These are phyloP conservation scores for Rosa rugosa DNA, from an alignment of 306 rosid species.

Conservation along the genomic window DNA sequence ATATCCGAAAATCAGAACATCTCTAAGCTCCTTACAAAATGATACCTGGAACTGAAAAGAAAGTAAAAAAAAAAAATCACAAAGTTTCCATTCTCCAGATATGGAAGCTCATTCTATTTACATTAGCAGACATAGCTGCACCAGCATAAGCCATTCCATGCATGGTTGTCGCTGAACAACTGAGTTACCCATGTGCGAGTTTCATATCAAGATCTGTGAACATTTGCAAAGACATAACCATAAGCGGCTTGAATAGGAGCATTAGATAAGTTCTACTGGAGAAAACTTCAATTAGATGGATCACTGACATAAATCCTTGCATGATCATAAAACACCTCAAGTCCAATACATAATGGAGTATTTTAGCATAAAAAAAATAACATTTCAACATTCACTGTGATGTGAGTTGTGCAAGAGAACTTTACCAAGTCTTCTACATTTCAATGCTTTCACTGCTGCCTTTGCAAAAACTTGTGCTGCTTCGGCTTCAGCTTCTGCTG, in stretches of 20 bases:
- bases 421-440: slow-evolving; percentile 56
- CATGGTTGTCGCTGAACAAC: slow-evolving; percentile 21
- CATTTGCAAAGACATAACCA: slow-evolving; percentile 26
- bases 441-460: slow-evolving; percentile 86
- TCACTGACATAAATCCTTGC: background rate
- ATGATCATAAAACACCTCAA: background rate
- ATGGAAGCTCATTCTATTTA: slow-evolving; percentile 59
- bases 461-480: slow-evolving; percentile 88
- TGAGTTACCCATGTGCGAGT: slow-evolving; percentile 30
- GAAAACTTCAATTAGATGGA: background rate
- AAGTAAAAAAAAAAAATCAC: slow-evolving; percentile 20
- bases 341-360: background rate
- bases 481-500: slow-evolving; percentile 93
- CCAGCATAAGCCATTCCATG: slow-evolving; percentile 23
- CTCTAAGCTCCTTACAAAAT: slow-evolving; percentile 19
- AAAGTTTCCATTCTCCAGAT: slow-evolving; percentile 40
- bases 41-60: slow-evolving; percentile 10
- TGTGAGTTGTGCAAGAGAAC: background rate
- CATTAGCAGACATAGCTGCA: slow-evolving; percentile 35
- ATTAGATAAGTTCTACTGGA: background rate
- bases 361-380: background rate
- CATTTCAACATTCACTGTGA: background rate
- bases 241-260: slow-evolving; percentile 9
- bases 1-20: slow-evolving; percentile 22
- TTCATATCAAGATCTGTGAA: slow-evolving; percentile 50